Conservation (phyloP, 148 eudicot genomes). For the Salicornia ramosissima region DNA sequence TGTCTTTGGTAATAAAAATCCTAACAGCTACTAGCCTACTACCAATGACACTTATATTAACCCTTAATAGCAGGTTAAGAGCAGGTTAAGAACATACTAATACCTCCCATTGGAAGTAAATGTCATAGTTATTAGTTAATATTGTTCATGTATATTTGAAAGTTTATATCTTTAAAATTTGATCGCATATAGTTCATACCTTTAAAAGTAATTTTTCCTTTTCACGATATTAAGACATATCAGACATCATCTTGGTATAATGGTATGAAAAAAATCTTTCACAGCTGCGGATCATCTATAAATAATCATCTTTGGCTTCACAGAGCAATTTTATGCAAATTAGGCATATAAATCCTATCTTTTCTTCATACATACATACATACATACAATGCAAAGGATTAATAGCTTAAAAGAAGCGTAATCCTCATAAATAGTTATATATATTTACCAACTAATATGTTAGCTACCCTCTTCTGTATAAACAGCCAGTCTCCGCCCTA, state of each 20-base stretch:
- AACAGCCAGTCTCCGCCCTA: background rate
- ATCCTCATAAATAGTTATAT: background rate
- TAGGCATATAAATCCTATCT: slow-evolving; percentile 3
- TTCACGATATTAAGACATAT: background rate
- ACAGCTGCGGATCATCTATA: background rate
- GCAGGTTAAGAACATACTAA: no score
- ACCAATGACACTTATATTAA: no score
- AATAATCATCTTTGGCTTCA: slow-evolving; percentile 6
- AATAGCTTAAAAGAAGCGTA: slow-evolving; percentile 11
- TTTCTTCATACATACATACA: slow-evolving; percentile 7
- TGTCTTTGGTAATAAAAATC: no score
- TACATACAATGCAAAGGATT: slow-evolving; percentile 4
- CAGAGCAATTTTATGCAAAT: background rate
- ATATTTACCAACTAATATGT: slow-evolving; percentile 6
- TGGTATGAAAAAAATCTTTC: background rate
- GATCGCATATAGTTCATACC: no score
- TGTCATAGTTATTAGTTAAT: no score
- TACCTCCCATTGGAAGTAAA: no score
- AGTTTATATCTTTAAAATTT: no score
- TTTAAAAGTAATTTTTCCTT: no score
- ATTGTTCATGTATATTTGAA: no score
- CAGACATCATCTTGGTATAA: background rate
- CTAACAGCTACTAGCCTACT: no score
- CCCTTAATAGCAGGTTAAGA: no score
- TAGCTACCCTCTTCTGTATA: slow-evolving; percentile 9